Base-by-base conservation (phyloP, 257 asterid genomes). In the Nicotiana tabacum region DNA sequence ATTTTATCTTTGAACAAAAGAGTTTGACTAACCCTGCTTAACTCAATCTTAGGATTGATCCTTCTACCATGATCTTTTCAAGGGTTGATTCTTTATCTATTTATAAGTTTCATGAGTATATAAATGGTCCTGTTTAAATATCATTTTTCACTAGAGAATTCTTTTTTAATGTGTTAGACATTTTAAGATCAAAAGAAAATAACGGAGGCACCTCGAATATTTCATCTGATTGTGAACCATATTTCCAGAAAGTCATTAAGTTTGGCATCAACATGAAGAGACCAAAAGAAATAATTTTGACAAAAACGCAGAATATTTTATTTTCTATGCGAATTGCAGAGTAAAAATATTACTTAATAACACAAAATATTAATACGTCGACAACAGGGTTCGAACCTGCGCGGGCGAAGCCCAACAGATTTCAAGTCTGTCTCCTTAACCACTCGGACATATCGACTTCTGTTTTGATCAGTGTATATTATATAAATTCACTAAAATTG, bases 351-450 rank as follows among this genome's bases (percentile, higher is more conserved):
- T 8, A 43, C 51, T 1, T 0, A 7, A 46, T 12, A 6, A 48
- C 7, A 3, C 13, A 6, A 12, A 72, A 24, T 0, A 32, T 30
- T 1, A 1, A 11, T 0, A 6, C 74, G 80, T 83, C 86, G 76
- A 68, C 80, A 83, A 83, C 80, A 83, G 86, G 83, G 77, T 77
- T 78, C 80, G 74, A 78, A 78, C 86, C 83, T 78, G 83, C 86
- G 86, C 83, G 66, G 86, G 86, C 83, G 76, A 1, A 79, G 62
- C 81, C 83, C 84, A 80, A 80, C 84, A 84, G 84, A 80, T 84
- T 80, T 84, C 83, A 80, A 80, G 84, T 84, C 86, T 60, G 82
- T 84, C 86, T 84, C 82, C 84, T 80, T 84, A 84, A 84, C 86
- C 77, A 84, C 86, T 84, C 86, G 83, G 83, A 69, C 83, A 84